phyloP scores from a whole-genome alignment of 179 eudicot species.

The Carnegiea gigantea region DNA sequence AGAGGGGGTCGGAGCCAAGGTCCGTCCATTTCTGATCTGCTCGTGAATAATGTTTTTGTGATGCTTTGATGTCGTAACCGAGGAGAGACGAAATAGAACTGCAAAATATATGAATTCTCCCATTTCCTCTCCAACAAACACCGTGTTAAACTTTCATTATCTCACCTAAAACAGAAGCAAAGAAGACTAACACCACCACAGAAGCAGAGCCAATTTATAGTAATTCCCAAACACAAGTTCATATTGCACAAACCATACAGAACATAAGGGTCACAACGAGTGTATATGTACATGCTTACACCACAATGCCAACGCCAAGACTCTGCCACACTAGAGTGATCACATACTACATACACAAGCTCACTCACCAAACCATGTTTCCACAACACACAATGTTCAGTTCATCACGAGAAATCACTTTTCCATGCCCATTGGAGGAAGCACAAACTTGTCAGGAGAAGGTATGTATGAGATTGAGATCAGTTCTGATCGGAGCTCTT shows the following conservation, averaged over 20 bases:
- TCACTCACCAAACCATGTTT: conserved; percentile 2
- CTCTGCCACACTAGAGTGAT: conserved; percentile 6
- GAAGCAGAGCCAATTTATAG: not conserved
- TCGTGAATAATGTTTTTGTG: no score
- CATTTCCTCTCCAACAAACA: no score
- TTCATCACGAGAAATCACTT: not conserved
- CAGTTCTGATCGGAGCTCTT: conserved; percentile 43
- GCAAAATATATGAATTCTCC: no score
- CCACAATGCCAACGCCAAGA: conserved; percentile 11
- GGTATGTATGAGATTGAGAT: conserved; percentile 51
- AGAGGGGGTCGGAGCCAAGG: no score
- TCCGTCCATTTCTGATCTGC: no score
- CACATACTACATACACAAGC: conserved; percentile 10
- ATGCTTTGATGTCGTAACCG: no score
- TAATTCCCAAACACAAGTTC: not conserved
- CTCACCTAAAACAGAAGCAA: no score
- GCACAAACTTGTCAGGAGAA: conserved; percentile 24
- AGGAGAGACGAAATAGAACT: no score
- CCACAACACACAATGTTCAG: not conserved
- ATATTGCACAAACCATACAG: conserved; percentile 9
- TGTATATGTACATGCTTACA: conserved; percentile 16
- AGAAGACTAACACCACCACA: not conserved
- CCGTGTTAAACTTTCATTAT: no score
- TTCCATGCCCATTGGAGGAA: conserved; percentile 20
- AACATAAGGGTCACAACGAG: not conserved